Percentiles rank a stretch among this genome's conserved stretches.
Evolutionary conservation across 306 rosid species (phyloP).

Genomic region (Medicago truncatula): MtrunA17r5.0-ANR NC_053045.1:38283001-38283500

Average conservation of each 20-base stretch:
- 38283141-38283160: slow-evolving; percentile 64
- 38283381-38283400: slow-evolving; percentile 47
- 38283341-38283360: slow-evolving; percentile 42
- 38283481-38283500: slow-evolving; percentile 47
- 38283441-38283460: slow-evolving; percentile 61
- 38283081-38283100: slow-evolving; percentile 31
- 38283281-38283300: slow-evolving; percentile 52
- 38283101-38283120: slow-evolving; percentile 39
- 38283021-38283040: slow-evolving; percentile 60
- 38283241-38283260: slow-evolving; percentile 17
- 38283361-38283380: slow-evolving; percentile 52
- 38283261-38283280: slow-evolving; percentile 40
- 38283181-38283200: slow-evolving; percentile 40
- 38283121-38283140: slow-evolving; percentile 35
- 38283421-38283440: slow-evolving; percentile 78
- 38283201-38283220: slow-evolving; percentile 46
- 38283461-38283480: slow-evolving; percentile 50
- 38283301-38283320: slow-evolving; percentile 42
- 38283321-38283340: slow-evolving; percentile 48
- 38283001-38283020: slow-evolving; percentile 61
- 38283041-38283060: slow-evolving; percentile 54
- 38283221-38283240: slow-evolving; percentile 36
- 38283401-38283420: slow-evolving; percentile 75
- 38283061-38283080: slow-evolving; percentile 37
- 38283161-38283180: slow-evolving; percentile 47